Conservation (phyloP, 164 flowering plant species). For the Warburgia ugandensis region DNA sequence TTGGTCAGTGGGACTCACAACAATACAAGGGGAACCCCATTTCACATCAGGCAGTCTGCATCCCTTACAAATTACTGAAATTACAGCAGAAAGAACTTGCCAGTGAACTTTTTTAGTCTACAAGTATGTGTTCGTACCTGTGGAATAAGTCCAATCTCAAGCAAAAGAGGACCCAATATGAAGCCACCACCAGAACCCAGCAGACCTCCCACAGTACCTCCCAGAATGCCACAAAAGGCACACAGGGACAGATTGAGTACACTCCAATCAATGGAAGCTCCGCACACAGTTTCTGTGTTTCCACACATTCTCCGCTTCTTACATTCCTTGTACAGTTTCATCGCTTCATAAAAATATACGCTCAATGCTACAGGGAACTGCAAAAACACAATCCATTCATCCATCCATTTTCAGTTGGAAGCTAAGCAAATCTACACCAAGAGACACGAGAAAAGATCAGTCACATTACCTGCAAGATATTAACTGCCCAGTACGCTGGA, state of each 20-base stretch:
- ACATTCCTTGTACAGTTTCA: conserved; percentile 56
- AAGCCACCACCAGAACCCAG: conserved; percentile 97
- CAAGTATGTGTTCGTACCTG: conserved; percentile 44
- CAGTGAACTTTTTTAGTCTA: too few relatives aligned
- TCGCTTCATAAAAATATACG: conserved; percentile 62
- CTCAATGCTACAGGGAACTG: conserved; percentile 73
- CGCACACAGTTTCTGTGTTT: conserved; percentile 58
- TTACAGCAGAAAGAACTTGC: too few relatives aligned
- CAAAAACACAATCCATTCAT: too few relatives aligned
- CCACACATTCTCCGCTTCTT: conserved; percentile 54
- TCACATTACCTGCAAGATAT: conserved; percentile 24
- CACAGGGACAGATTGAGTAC: conserved; percentile 50
- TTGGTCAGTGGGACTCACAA: too few relatives aligned
- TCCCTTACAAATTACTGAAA: too few relatives aligned
- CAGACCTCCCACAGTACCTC: conserved; percentile 92
- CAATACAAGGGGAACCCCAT: too few relatives aligned
- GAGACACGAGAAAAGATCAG: not conserved
- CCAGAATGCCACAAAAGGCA: conserved; percentile 76
- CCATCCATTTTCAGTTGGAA: not conserved
- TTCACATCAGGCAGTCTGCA: too few relatives aligned
- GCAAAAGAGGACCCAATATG: conserved; percentile 85
- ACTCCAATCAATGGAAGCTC: conserved; percentile 74
- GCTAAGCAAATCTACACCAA: not conserved
- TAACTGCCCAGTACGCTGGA: conserved; percentile 33
- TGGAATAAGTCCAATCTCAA: conserved; percentile 92